Base-by-base conservation (phyloP, 257 asterid species). In the Plantago elongata region DNA sequence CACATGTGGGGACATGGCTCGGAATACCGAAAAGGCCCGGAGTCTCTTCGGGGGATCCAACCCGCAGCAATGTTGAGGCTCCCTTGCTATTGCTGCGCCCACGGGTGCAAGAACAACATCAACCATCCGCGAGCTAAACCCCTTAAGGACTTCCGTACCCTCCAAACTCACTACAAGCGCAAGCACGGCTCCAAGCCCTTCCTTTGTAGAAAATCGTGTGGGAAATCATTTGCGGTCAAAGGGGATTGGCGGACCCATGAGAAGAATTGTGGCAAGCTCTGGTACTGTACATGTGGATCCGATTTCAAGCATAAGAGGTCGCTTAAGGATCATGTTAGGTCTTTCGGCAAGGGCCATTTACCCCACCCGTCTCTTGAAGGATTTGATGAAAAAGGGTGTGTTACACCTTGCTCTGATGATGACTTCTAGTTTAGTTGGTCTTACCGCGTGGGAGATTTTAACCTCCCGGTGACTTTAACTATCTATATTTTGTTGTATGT, bases 1-100 rank as follows among this genome's bases (percentile, higher is more conserved):
- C 98, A 91, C 76, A 91, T 91, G 95, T 91, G 98, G 98, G 98
- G 96, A 1, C 98, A 91, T 30, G 98, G 98, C 3, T 88, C 98
- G 0, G 93, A 91, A 54, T 91, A 65, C 46, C 71, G 96, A 7
- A 86, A 84, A 69, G 98, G 98, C 3, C 87, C 95, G 0, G 92
- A 82, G 38, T 91, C 96, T 16, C 82, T 91, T 0, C 61, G 94
- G 14, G 98, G 98, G 9, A 62, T 81, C 30, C 95, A 91, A 42
- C 96, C 98, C 45, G 82, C 96, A 13, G 92, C 96, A 63, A 88
- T 91, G 95, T 78, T 91, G 12, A 65, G 95, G 76, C 77, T 91
- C 7, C 92, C 98, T 1, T 91, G 98, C 80, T 91, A 86, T 60
- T 88, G 98, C 61, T 88, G 92, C 77, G 81, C 88, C 16, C 74